Evolutionary conservation across 768 basidiomycete species (phyloP).

Genomic region (Termitomyces sp.): DNA sequence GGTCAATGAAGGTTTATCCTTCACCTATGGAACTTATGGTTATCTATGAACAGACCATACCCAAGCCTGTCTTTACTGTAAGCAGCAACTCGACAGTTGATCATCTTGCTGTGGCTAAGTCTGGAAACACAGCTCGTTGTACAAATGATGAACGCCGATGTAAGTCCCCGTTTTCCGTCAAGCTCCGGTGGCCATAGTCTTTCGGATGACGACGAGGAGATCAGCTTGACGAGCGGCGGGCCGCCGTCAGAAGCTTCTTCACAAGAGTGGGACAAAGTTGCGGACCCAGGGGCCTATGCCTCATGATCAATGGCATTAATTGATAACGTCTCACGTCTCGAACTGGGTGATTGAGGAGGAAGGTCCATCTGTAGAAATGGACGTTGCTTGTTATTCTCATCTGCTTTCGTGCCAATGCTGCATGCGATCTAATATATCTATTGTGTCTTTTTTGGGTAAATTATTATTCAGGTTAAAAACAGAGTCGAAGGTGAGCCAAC

Average conservation of each 20-base stretch:
- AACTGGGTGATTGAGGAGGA: slow-evolving; percentile 10
- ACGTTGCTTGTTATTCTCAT: slow-evolving; percentile 8
- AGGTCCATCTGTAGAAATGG: slow-evolving; percentile 12
- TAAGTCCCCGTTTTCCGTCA: slow-evolving; percentile 52
- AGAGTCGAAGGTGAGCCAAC: slow-evolving; percentile 70
- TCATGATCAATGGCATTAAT: slow-evolving; percentile 14
- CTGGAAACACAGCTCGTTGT: slow-evolving; percentile 49
- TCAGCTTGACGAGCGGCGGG: slow-evolving; percentile 54
- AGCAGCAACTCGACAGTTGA: slow-evolving; percentile 34
- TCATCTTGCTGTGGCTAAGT: not conserved
- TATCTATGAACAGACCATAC: slow-evolving; percentile 91
- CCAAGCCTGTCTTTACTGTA: slow-evolving; percentile 60
- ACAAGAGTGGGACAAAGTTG: slow-evolving; percentile 87
- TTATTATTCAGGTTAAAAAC: slow-evolving; percentile 47
- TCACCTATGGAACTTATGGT: slow-evolving; percentile 90
- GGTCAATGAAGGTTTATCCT: slow-evolving; percentile 92
- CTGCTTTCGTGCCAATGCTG: slow-evolving; percentile 14
- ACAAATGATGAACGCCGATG: slow-evolving; percentile 84
- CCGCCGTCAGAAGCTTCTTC: slow-evolving; percentile 86
- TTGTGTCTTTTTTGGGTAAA: slow-evolving; percentile 25
- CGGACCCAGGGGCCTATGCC: slow-evolving; percentile 60
- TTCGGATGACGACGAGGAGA: slow-evolving; percentile 39
- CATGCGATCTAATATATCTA: slow-evolving; percentile 58
- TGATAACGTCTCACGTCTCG: not conserved
- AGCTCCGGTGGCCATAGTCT: slow-evolving; percentile 16